A percentile compares a stretch with the other conserved stretches of the same genome.
phyloP scores from a whole-genome alignment of 2,329 filamentous ascomycete species.

The Fusarium sarcochroum region DNA sequence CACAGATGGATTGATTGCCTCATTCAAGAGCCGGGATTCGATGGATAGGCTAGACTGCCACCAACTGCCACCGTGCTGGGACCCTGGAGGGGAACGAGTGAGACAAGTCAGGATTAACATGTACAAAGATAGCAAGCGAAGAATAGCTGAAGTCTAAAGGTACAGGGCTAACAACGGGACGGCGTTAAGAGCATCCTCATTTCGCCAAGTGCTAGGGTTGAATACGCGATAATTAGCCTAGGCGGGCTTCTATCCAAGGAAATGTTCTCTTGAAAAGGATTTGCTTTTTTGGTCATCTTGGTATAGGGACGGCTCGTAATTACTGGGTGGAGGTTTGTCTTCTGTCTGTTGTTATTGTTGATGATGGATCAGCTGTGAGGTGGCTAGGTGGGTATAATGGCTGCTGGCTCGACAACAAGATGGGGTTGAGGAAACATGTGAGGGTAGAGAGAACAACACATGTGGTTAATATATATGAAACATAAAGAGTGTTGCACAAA shows the following conservation, averaged over 20 bases:
- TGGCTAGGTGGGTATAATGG: slow-evolving; percentile 10
- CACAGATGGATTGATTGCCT: slow-evolving; percentile 11
- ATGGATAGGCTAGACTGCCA: slow-evolving; percentile 19
- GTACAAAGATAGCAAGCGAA: slow-evolving; percentile 21
- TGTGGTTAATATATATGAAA: not conserved
- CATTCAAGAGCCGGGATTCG: slow-evolving; percentile 22
- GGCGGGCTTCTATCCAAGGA: slow-evolving; percentile 20
- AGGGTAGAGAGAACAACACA: not conserved
- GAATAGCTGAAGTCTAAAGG: slow-evolving; percentile 10
- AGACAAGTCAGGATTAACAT: slow-evolving; percentile 36
- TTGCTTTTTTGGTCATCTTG: slow-evolving; percentile 31
- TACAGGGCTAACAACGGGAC: slow-evolving; percentile 29
- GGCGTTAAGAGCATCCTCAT: slow-evolving; percentile 46
- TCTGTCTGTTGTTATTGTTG: slow-evolving; percentile 33
- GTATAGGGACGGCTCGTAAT: slow-evolving; percentile 11
- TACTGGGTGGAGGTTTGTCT: slow-evolving; percentile 15
- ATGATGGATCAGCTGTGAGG: slow-evolving; percentile 27
- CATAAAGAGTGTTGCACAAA: not conserved
- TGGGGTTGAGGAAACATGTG: not conserved
- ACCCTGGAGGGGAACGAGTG: slow-evolving; percentile 20
- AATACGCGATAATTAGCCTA: slow-evolving; percentile 25
- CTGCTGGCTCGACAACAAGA: slow-evolving; percentile 40
- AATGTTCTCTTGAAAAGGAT: slow-evolving; percentile 14
- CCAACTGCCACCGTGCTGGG: slow-evolving; percentile 31
- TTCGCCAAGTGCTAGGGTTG: slow-evolving; percentile 41